Evolutionary conservation across 495 filamentous ascomycete genomes (phyloP).

Genomic region (Aspergillus nidulans): DNA sequence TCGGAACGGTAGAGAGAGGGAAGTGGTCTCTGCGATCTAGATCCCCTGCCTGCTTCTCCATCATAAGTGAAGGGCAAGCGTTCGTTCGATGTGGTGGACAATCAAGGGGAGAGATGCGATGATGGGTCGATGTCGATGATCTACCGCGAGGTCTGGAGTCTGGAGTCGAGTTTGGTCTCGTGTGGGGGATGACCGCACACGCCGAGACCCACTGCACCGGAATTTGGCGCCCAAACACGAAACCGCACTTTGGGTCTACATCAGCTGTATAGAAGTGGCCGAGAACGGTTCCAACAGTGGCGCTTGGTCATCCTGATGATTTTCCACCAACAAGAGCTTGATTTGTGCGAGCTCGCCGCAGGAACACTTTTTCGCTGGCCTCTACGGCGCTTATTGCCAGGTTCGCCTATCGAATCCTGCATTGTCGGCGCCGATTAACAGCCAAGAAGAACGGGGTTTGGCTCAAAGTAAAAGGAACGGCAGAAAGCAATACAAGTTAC

Average conservation of each 20-base stretch:
- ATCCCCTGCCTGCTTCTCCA: conserved; percentile 13
- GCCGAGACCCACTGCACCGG: neutral
- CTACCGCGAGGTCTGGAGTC: neutral
- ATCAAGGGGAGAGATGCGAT: neutral
- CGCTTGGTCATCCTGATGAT: neutral
- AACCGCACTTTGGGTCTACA: neutral
- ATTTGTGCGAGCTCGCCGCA: neutral
- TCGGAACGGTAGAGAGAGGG: conserved; percentile 1
- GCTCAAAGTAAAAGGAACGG: conserved; percentile 3
- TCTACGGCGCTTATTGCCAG: neutral
- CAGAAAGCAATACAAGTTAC: conserved; percentile 2
- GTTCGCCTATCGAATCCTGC: conserved; percentile 1
- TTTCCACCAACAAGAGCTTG: neutral
- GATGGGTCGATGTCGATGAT: neutral
- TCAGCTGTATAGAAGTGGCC: neutral
- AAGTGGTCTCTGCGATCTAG: neutral
- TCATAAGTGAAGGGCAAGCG: neutral
- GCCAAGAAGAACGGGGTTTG: neutral
- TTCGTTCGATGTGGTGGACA: neutral
- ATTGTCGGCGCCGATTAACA: neutral
- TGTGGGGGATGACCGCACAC: neutral
- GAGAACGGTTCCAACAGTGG: neutral
- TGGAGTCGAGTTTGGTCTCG: neutral
- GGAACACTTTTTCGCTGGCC: neutral
- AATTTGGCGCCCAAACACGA: neutral